These are phyloP conservation scores for Mucor saturninus DNA, from an alignment of 371 early-diverging fungal genomes.

Conservation along the genomic window DNA sequence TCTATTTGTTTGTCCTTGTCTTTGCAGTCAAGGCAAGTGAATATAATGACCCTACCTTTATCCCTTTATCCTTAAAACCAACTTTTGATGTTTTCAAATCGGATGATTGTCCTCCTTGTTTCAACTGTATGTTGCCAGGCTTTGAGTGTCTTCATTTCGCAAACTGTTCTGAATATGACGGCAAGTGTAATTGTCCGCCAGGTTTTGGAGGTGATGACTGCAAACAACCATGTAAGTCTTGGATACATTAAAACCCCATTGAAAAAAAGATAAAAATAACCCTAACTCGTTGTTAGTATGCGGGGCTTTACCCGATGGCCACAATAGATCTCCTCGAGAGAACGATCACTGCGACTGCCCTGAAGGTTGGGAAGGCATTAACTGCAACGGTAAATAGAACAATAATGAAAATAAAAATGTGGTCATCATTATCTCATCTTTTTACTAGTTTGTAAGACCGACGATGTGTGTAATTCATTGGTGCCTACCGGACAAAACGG, in stretches of 20 bases:
- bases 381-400: conserved; percentile 78
- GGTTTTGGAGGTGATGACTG: conserved; percentile 95
- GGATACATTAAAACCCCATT: no score
- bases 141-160: conserved; percentile 83
- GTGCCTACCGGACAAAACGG: conserved; percentile 80
- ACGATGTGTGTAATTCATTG: conserved; percentile 76
- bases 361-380: conserved; percentile 91
- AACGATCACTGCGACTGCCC: conserved; percentile 75
- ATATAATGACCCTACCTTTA: neutral
- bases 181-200: conserved; percentile 81
- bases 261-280: no score
- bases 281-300: conserved; percentile 49
- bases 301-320: conserved; percentile 70
- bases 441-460: conserved; percentile 72
- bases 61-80: neutral
- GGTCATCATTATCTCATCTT: neutral
- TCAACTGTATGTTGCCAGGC: conserved; percentile 79
- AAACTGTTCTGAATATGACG: conserved; percentile 77
- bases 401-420: neutral
- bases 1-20: neutral
- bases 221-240: conserved; percentile 65
- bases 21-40: conserved; percentile 2
- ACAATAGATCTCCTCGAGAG: conserved; percentile 63
- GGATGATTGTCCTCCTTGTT: conserved; percentile 80
- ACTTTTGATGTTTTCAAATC: conserved; percentile 12